Base-by-base conservation (phyloP, 768 basidiomycete genomes). In the Phanerochaete sordida region DNA sequence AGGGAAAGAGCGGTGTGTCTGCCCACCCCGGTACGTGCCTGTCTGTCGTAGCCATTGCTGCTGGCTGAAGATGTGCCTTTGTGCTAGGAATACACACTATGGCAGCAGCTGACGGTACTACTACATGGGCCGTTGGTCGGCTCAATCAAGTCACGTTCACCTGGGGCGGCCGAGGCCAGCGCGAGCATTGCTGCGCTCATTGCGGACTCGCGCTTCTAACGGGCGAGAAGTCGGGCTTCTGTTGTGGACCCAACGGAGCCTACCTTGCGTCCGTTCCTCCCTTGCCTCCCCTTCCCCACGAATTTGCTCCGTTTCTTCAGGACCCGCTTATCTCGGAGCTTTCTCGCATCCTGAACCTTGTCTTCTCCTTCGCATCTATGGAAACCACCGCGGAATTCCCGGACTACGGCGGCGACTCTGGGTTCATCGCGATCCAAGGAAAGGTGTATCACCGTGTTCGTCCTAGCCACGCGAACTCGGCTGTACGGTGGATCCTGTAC, bases 401-500 rank as follows among this genome's bases (percentile, higher is more conserved):
- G 0, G 35, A 58, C 2, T 16, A 46, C 67, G 66, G 37, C 15
- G 62, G 65, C 13, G 37, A 50, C 1, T 52, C 55, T 16, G 61
- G 60, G 0, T 65, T 65, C 31, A n/a, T 75, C 2, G 62, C 71
- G 1, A 67, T 76, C 23, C 64, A 72, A 51, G 74, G 75, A 0
- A 64, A 65, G 19, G 53, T 75, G 1, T 76, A 75, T 45, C 75
- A 76, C 57, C 67, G 70, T 1, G 54, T 76, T 4, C 66, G 70
- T 2, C 68, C 73, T 1, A 62, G 54, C 12, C 72, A 73, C 47
- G 12, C 60, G 0, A 62, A 66, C 44, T 74, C 71, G 1, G 69
- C 67, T 2, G 61, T 75, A 4, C 64, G 65, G 1, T 76, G 75
- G 75, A 59, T 76, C 7, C 52, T 76, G 4, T 73, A 73, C 56